phyloP scores from a whole-genome alignment of 2,329 filamentous ascomycete species.

The Rachicladosporium sp. region DNA sequence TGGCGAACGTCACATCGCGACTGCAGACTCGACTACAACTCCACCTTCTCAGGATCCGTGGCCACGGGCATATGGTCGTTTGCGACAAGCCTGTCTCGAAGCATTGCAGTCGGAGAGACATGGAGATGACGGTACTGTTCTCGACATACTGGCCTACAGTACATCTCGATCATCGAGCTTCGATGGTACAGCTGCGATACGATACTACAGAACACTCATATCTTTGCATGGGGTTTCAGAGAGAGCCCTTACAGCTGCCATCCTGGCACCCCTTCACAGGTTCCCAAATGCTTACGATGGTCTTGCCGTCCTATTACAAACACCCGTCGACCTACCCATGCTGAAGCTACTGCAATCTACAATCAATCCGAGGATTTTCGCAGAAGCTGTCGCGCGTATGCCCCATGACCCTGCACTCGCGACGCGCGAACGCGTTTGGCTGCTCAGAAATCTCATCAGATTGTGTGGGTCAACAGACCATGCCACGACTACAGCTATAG shows the following conservation, averaged over 20 bases:
- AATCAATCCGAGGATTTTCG: constrained; percentile 3
- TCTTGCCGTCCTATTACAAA: constrained; percentile 15
- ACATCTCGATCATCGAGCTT: constrained; percentile 21
- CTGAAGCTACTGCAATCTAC: constrained; percentile 14
- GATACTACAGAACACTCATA: constrained; percentile 22
- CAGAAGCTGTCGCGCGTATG: too few species aligned
- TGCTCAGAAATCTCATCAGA: constrained; percentile 47
- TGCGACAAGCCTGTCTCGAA: constrained; percentile 28
- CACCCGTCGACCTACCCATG: constrained; percentile 16
- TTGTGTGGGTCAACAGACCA: constrained; percentile 12
- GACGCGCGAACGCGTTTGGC: constrained; percentile 36
- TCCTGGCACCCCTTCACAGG: too few species aligned
- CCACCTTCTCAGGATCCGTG: constrained; percentile 23
- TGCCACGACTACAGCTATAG: constrained; percentile 45
- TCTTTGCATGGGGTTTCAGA: constrained; percentile 9
- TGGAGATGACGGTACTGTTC: constrained; percentile 12
- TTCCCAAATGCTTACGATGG: constrained; percentile 19
- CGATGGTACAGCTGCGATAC: constrained; percentile 12
- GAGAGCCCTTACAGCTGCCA: constrained; percentile 13
- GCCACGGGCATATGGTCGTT: constrained; percentile 29
- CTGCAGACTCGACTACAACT: constrained; percentile 8
- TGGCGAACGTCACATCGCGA: constrained; percentile 26
- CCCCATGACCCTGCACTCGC: not conserved
- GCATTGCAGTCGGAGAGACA: constrained; percentile 10
- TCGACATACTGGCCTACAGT: constrained; percentile 22